Conservation (phyloP, 495 filamentous ascomycete species). For the Aspergillus heteromorphus region DNA sequence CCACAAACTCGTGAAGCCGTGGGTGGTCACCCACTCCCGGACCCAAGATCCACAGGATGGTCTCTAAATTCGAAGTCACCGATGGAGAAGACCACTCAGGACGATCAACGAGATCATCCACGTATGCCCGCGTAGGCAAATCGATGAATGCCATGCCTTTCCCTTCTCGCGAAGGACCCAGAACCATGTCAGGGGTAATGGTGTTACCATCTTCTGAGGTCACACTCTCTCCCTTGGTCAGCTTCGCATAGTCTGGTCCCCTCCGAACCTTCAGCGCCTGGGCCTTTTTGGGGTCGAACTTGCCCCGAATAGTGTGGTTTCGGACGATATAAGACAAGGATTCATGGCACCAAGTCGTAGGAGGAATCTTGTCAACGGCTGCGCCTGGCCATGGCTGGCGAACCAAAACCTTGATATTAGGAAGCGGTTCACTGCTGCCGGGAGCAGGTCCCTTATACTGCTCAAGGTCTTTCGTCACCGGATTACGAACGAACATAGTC, state of each 20-base stretch:
- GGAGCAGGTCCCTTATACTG: conserved; percentile 63
- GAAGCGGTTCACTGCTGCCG: conserved; percentile 39
- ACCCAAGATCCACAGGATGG: conserved; percentile 78
- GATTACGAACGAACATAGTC: conserved; percentile 62
- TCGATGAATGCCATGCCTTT: conserved; percentile 76
- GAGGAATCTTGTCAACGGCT: conserved; percentile 55
- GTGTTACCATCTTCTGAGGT: conserved; percentile 47
- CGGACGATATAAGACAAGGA: conserved; percentile 84
- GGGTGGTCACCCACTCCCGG: conserved; percentile 56
- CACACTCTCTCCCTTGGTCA: conserved; percentile 51
- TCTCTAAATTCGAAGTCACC: conserved; percentile 60
- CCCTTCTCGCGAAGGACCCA: conserved; percentile 49
- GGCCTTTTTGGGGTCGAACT: conserved; percentile 66
- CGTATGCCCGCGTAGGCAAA: conserved; percentile 60
- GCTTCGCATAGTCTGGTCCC: conserved; percentile 48
- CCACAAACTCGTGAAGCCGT: conserved; percentile 63
- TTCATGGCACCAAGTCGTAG: conserved; percentile 54
- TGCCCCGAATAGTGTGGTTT: conserved; percentile 67
- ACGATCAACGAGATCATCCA: conserved; percentile 60
- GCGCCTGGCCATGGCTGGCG: conserved; percentile 81
- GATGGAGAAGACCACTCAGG: conserved; percentile 65
- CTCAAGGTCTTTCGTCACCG: conserved; percentile 57
- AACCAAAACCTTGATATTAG: conserved; percentile 68
- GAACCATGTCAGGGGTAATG: conserved; percentile 62
- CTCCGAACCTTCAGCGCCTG: conserved; percentile 49